Percentiles rank a stretch among this genome's conserved stretches.
Evolutionary conservation across 129 eudicot species (phyloP).

Genomic region (Helianthus tuberosus): DNA sequence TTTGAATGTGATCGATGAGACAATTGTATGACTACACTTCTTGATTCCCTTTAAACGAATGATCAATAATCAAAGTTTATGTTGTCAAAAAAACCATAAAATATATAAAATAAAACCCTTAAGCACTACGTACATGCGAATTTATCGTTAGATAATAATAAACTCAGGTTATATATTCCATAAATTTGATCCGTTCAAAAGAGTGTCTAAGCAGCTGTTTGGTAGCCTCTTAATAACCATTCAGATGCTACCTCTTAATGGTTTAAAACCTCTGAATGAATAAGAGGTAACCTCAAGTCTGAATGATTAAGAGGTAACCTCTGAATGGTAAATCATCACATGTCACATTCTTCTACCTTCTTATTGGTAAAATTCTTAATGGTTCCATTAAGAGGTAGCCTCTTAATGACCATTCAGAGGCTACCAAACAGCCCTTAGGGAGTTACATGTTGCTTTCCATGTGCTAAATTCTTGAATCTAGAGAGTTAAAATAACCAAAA

Average conservation of each 20-base stretch:
- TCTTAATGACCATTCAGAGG: too few relatives aligned
- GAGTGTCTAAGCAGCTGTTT: too few relatives aligned
- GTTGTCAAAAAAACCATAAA: background rate
- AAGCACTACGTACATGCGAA: constrained; percentile 1
- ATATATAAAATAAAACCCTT: background rate
- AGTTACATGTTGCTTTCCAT: constrained; percentile 36
- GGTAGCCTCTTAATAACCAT: too few relatives aligned
- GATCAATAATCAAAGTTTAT: constrained; percentile 27
- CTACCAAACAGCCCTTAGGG: too few relatives aligned
- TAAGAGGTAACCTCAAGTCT: too few relatives aligned
- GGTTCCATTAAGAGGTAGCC: too few relatives aligned
- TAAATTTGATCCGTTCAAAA: constrained; percentile 16
- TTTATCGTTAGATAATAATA: background rate
- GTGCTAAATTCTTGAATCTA: constrained; percentile 27
- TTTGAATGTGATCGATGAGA: constrained; percentile 2
- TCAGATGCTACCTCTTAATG: too few relatives aligned
- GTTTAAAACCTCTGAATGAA: too few relatives aligned
- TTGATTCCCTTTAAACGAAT: constrained; percentile 24
- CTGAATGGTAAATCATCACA: too few relatives aligned
- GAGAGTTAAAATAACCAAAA: constrained; percentile 6
- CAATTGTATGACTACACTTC: constrained; percentile 22
- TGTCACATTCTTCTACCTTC: too few relatives aligned
- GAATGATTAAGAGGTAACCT: too few relatives aligned
- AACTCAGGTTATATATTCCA: background rate
- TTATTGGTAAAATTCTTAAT: too few relatives aligned